phyloP scores from a whole-genome alignment of 2,329 filamentous ascomycete genomes.

The Ophiocordyceps camponoti-saundersi region DNA sequence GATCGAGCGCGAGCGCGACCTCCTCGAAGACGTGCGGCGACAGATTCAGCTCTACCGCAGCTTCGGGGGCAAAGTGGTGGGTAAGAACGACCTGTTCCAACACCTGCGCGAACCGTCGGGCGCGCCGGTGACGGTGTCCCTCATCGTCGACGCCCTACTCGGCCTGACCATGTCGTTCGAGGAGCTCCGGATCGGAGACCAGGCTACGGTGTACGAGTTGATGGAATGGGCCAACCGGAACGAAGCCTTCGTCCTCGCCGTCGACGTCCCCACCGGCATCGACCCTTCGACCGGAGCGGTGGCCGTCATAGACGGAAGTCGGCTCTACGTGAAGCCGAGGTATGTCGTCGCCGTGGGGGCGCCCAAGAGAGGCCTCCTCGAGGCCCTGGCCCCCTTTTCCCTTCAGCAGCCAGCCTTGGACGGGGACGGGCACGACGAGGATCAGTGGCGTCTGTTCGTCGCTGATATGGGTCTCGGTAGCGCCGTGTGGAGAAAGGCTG shows the following conservation, averaged over 20 bases:
- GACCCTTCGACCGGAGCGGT: constrained; percentile 60
- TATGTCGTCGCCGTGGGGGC: constrained; percentile 76
- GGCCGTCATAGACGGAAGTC: constrained; percentile 53
- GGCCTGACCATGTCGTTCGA: constrained; percentile 80
- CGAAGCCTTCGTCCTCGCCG: constrained; percentile 63
- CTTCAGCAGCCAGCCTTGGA: constrained; percentile 16
- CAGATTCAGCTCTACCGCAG: constrained; percentile 75
- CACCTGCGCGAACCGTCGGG: constrained; percentile 29
- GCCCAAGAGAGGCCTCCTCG: constrained; percentile 69
- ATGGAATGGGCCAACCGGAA: constrained; percentile 89
- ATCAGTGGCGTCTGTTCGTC: constrained; percentile 65
- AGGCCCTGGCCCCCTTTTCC: constrained; percentile 44
- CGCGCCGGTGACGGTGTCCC: constrained; percentile 42
- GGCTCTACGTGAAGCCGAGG: constrained; percentile 64
- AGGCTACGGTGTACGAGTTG: constrained; percentile 71
- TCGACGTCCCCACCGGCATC: constrained; percentile 85
- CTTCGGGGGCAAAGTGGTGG: constrained; percentile 58
- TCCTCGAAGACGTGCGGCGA: constrained; percentile 62
- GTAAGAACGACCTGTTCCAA: constrained; percentile 44
- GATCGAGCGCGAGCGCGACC: constrained; percentile 64
- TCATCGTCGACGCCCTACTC: constrained; percentile 80
- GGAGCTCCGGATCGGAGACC: constrained; percentile 66
- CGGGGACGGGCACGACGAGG: constrained; percentile 17
- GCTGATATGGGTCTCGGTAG: constrained; percentile 76
- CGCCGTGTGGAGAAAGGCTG: constrained; percentile 70